Evolutionary conservation across 139 green algal species (phyloP), one percentile per base, ranked within the genome.

Genomic region (Raphidocelis subcapitata): DNA sequence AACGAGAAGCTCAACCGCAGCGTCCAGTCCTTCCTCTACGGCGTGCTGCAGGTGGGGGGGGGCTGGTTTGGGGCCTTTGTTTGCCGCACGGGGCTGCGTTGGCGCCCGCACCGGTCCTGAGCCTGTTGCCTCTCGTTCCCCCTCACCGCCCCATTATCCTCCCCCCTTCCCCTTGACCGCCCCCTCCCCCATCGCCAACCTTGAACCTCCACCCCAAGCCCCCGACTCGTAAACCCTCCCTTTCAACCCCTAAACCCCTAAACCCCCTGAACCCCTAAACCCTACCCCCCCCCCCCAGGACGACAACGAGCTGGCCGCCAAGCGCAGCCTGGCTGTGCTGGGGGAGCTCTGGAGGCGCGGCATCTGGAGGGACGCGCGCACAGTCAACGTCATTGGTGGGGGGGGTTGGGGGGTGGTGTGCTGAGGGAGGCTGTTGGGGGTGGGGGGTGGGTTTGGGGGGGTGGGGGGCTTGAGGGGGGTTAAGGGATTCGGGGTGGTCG

Each of bases 351-450:
- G 95, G 88, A 81, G 92, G 37, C 79, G 94, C 12, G 84, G 95
- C 47, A 88, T 99, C n/a, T 99, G 96, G 96, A 85, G 90, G 4
- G 95, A 99, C 71, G 92, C 91, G 0, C 83, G 89, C 49, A 97
- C 95, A 5, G 95, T 97, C 61, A 97, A 98, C 80, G 89, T 97
- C 59, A 97, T 99, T 56, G 83, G 85, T 90, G 60, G 52, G 84
- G 20, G 33, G 16, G n/a, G n/a, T 14, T 14, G 60, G 32, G n/a
- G n/a, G n/a, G n/a, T n/a, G n/a, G n/a, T n/a, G n/a, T n/a, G n/a
- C n/a, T n/a, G n/a, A 57, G 49, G 49, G 20, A 57, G 18, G 18
- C 49, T 57, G 49, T 18, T 57, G 49, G 20, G 49, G 20, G 18
- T 20, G 20, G 49, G 49, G 18, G 18, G 49, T 57, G 20, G 49